These are phyloP conservation scores for Ormosia emarginata DNA, from an alignment of 306 rosid species.

Conservation along the genomic window DNA sequence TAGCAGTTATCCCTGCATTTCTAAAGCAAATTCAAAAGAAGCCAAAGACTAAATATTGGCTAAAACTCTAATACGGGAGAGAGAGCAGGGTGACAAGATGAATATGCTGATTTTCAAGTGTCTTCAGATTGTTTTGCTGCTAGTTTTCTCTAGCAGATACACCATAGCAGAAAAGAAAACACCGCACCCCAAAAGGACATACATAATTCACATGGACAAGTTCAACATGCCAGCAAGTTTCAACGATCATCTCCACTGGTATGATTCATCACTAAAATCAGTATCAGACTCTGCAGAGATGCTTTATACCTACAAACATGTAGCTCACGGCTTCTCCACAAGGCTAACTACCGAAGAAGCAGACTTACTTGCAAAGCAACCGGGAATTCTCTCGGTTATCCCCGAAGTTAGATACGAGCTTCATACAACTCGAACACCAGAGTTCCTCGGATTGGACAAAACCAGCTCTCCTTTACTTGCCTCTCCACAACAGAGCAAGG, in stretches of 20 bases:
- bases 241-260: slow-evolving; percentile 63
- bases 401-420: slow-evolving; percentile 71
- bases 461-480: slow-evolving; percentile 14
- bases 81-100: slow-evolving; percentile 27
- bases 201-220: slow-evolving; percentile 83
- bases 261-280: slow-evolving; percentile 63
- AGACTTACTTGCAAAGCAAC: slow-evolving; percentile 50
- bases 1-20: slow-evolving; percentile 21
- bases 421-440: slow-evolving; percentile 88
- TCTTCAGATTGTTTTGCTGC: slow-evolving; percentile 38
- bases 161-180: slow-evolving; percentile 41
- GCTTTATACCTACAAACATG: slow-evolving; percentile 68
- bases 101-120: slow-evolving; percentile 34
- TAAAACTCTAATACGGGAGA: slow-evolving; percentile 11
- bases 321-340: slow-evolving; percentile 82
- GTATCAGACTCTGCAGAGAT: slow-evolving; percentile 70
- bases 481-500: slow-evolving; percentile 35
- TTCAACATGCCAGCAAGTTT: slow-evolving; percentile 65
- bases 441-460: slow-evolving; percentile 69
- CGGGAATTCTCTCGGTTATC: slow-evolving; percentile 57
- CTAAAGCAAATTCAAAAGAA: slow-evolving; percentile 13
- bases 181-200: slow-evolving; percentile 49
- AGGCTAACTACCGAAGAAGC: slow-evolving; percentile 72
- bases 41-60: neutral
- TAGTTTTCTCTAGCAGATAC: slow-evolving; percentile 24